These are phyloP conservation scores for Haematococcus sp. DNA, from an alignment of 139 green algal species.

Conservation along the genomic window DNA sequence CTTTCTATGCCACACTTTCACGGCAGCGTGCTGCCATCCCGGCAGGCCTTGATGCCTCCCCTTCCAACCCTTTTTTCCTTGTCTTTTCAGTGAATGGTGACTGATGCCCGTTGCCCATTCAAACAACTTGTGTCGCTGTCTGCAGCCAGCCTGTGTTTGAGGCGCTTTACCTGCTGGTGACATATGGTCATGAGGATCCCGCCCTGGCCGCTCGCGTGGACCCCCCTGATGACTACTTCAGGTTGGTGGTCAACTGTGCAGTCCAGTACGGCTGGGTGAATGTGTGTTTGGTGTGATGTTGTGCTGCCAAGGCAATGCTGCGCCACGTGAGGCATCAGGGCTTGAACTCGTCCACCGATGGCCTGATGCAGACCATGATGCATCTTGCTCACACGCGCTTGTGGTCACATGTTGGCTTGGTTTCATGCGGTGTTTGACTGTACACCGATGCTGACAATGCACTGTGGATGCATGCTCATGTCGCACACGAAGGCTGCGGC, in stretches of 20 bases:
- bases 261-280: too few relatives aligned
- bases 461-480: neutral
- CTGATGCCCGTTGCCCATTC: too few relatives aligned
- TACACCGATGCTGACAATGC: too few relatives aligned
- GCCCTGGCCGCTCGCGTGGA: slow-evolving; percentile 36
- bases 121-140: too few relatives aligned
- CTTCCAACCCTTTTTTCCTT: too few relatives aligned
- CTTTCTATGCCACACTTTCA: neutral
- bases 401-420: neutral
- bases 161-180: slow-evolving; percentile 84
- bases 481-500: neutral
- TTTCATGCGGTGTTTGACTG: neutral
- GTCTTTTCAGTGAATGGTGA: too few relatives aligned
- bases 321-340: too few relatives aligned
- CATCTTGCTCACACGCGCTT: neutral
- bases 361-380: too few relatives aligned
- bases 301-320: too few relatives aligned
- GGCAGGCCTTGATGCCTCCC: too few relatives aligned
- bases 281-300: too few relatives aligned
- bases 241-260: neutral
- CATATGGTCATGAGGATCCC: slow-evolving; percentile 56
- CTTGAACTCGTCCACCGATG: too few relatives aligned
- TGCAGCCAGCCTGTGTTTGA: slow-evolving; percentile 75
- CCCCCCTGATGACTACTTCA: slow-evolving; percentile 52
- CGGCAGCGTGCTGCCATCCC: neutral